Base-by-base conservation (phyloP, 129 eudicot species). In the Lonicera japonica region DNA sequence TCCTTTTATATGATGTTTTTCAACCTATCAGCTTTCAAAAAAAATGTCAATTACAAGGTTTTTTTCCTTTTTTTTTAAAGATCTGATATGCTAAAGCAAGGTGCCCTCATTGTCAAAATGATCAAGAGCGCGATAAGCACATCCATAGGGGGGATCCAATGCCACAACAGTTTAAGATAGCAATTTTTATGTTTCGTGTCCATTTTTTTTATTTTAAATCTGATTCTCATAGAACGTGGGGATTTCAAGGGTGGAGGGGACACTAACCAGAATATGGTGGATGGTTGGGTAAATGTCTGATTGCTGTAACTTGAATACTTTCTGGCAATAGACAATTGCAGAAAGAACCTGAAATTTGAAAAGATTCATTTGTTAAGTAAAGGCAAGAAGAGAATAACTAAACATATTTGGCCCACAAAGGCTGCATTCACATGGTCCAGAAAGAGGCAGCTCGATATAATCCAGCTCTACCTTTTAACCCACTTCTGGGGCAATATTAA, bases 311-410 rank as follows among this genome's bases (percentile, higher is more conserved):
- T 62, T 87, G 96, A 63, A 92, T 80, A 71, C 70, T 83, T 80
- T 87, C 98, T 25, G 98, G 98, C 58, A 92, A 74, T 65, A 92
- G 70, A 75, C 98, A 87, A 46, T 80, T 92, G 82, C 95, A 92
- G 77, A 80, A 87, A 65, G 98, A 84, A 67, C 96, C 96, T 92
- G 86, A 56, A 67, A 23, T 36, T 60, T 58, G 21, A 70, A 56
- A 63, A 55, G n/a, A n/a, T n/a, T 23, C 21, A 43, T 5, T 34
- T 34, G 47, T 5, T 25, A 13, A 16, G 16, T 43, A 11, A 14
- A 16, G 48, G 17, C 25, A 56, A 43, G 43, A 20, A 17, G 8
- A 18, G 23, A 56, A 55, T 13, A 70, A 17, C 29, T 51, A 24
- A 47, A 5, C n/a, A 56, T 8, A 25, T 23, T 20, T 45, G 4